Percentiles rank a stretch among this genome's conserved stretches.
Evolutionary conservation across 2,329 filamentous ascomycete genomes (phyloP).

Genomic region (Tolypocladium inflatum): DNA sequence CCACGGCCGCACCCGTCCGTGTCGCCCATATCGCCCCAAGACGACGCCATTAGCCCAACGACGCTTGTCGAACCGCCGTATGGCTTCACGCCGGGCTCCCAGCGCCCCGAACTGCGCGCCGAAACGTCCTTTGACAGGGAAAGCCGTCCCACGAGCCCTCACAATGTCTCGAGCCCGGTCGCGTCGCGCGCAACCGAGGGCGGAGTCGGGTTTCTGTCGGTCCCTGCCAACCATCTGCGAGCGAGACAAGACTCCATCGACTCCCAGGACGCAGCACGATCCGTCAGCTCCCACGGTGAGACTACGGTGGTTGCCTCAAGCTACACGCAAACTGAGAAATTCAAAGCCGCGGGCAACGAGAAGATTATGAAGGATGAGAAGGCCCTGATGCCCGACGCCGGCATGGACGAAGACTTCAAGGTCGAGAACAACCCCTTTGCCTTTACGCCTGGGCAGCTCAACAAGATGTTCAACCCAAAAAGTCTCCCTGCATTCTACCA

Average conservation of each 20-base stretch:
- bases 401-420: slow-evolving; percentile 66
- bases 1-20: slow-evolving; percentile 7
- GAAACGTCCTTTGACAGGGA: slow-evolving; percentile 57
- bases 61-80: slow-evolving; percentile 22
- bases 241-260: slow-evolving; percentile 63
- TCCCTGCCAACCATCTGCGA: slow-evolving; percentile 46
- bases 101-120: slow-evolving; percentile 35
- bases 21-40: slow-evolving; percentile 25
- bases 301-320: slow-evolving; percentile 44
- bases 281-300: slow-evolving; percentile 51
- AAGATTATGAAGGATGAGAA: slow-evolving; percentile 55
- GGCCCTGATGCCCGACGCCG: slow-evolving; percentile 66
- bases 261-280: slow-evolving; percentile 52
- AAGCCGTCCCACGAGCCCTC: slow-evolving; percentile 60
- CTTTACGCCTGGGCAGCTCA: slow-evolving; percentile 73
- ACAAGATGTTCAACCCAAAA: slow-evolving; percentile 85
- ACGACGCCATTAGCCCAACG: slow-evolving; percentile 30
- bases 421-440: slow-evolving; percentile 78
- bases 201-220: slow-evolving; percentile 49
- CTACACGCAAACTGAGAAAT: slow-evolving; percentile 33
- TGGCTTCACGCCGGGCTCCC: slow-evolving; percentile 14
- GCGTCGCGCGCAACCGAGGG: slow-evolving; percentile 33
- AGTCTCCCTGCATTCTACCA: slow-evolving; percentile 73
- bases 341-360: slow-evolving; percentile 32
- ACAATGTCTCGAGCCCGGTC: slow-evolving; percentile 58